Conservation (phyloP, 768 basidiomycete species). For the Coprinopsis marcescibilis region DNA sequence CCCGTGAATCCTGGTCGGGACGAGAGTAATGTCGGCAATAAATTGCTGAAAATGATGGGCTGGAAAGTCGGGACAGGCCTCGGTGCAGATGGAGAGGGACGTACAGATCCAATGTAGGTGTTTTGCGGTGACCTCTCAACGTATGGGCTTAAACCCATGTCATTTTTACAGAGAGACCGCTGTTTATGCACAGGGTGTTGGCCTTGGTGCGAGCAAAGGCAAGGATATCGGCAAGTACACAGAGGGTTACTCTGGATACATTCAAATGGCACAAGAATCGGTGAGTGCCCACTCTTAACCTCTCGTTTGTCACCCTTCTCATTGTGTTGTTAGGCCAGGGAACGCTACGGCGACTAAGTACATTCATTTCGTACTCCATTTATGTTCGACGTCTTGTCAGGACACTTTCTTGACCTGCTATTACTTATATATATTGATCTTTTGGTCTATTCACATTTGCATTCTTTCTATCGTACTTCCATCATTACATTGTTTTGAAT, state of each 20-base stretch:
- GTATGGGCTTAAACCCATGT: no score
- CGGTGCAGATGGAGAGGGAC: slow-evolving; percentile 75
- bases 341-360: slow-evolving; percentile 31
- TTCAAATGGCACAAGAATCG: slow-evolving; percentile 67
- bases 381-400: no score
- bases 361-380: neutral
- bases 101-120: slow-evolving; percentile 82
- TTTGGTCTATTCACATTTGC: neutral
- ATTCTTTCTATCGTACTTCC: neutral
- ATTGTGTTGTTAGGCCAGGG: slow-evolving; percentile 28
- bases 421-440: neutral
- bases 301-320: neutral
- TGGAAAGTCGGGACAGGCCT: slow-evolving; percentile 90
- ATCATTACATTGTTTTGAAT: neutral
- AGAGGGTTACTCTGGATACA: slow-evolving; percentile 65
- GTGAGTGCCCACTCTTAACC: slow-evolving; percentile 31
- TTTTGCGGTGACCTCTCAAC: neutral
- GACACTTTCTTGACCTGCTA: neutral
- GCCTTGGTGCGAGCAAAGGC: slow-evolving; percentile 89
- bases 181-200: slow-evolving; percentile 83
- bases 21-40: slow-evolving; percentile 84
- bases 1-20: slow-evolving; percentile 71
- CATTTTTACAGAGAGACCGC: slow-evolving; percentile 59
- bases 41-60: slow-evolving; percentile 95
- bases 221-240: slow-evolving; percentile 72